phyloP scores from a whole-genome alignment of 169 alveolate genomes.

The Cryptosporidium sp. region DNA sequence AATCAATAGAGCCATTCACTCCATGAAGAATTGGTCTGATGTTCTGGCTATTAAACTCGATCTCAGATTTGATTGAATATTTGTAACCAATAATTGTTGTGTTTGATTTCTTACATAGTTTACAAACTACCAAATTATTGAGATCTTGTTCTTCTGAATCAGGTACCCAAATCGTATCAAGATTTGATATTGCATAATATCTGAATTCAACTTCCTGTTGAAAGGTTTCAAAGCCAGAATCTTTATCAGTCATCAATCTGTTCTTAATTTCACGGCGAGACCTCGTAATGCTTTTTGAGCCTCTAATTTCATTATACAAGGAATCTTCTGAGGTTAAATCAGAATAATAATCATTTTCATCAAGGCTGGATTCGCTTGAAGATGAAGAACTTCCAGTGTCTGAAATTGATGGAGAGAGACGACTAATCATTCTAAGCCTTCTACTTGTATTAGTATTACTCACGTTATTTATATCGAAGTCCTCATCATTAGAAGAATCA shows the following conservation, averaged over 20 bases:
- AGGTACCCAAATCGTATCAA: slow-evolving; percentile 38
- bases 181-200: slow-evolving; percentile 14
- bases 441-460: background rate
- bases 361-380: slow-evolving; percentile 16
- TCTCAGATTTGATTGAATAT: slow-evolving; percentile 6
- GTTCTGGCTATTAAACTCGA: slow-evolving; percentile 10
- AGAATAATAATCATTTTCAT: slow-evolving; percentile 25
- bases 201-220: slow-evolving; percentile 17
- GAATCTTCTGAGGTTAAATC: slow-evolving; percentile 70
- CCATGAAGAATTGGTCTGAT: slow-evolving; percentile 61
- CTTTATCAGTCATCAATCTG: background rate
- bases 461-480: background rate
- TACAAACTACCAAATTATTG: background rate
- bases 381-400: slow-evolving; percentile 31
- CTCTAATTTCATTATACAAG: slow-evolving; percentile 36
- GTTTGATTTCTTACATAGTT: slow-evolving; percentile 18
- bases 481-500: slow-evolving; percentile 28
- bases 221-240: background rate
- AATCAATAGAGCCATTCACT: slow-evolving; percentile 68
- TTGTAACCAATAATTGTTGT: slow-evolving; percentile 49
- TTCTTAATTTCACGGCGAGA: slow-evolving; percentile 11
- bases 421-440: background rate
- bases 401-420: background rate
- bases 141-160: slow-evolving; percentile 12
- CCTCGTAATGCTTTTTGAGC: background rate